Evolutionary conservation across 2,329 filamentous ascomycete genomes (phyloP).

Genomic region (Aspergillus sp.): DNA sequence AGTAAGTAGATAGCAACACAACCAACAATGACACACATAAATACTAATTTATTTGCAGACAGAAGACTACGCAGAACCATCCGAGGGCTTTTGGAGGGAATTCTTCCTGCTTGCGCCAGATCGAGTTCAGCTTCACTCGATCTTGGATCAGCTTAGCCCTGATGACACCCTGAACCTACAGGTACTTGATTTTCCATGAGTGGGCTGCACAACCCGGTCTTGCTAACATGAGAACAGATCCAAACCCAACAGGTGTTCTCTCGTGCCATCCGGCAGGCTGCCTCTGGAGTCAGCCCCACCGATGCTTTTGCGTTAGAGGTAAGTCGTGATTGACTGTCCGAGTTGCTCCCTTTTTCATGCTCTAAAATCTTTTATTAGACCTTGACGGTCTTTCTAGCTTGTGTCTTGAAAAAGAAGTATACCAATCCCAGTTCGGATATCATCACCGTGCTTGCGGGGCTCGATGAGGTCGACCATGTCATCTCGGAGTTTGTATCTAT

Average conservation of each 20-base stretch:
- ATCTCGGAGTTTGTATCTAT: constrained; percentile 83
- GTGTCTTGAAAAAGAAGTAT: constrained; percentile 80
- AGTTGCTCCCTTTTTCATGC: constrained; percentile 31
- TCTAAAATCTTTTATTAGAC: constrained; percentile 53
- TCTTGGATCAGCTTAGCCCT: constrained; percentile 64
- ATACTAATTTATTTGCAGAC: constrained; percentile 42
- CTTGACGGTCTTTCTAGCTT: constrained; percentile 77
- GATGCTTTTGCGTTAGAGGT: constrained; percentile 83
- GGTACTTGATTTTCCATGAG: constrained; percentile 30
- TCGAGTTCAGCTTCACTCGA: constrained; percentile 56
- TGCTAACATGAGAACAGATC: constrained; percentile 32
- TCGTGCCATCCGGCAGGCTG: constrained; percentile 63
- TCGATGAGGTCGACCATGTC: constrained; percentile 78
- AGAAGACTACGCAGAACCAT: constrained; percentile 60
- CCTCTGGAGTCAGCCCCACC: constrained; percentile 52
- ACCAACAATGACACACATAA: neutral
- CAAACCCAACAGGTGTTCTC: constrained; percentile 73
- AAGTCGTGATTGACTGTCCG: constrained; percentile 15
- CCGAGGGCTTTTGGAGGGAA: constrained; percentile 92
- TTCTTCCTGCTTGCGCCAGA: constrained; percentile 89
- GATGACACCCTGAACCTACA: constrained; percentile 72
- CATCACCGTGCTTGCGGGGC: constrained; percentile 78
- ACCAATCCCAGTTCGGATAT: constrained; percentile 93
- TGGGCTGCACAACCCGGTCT: neutral
- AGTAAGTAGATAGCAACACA: constrained; percentile 27